phyloP scores from a whole-genome alignment of 441 rosid species.

The Iberis amara region DNA sequence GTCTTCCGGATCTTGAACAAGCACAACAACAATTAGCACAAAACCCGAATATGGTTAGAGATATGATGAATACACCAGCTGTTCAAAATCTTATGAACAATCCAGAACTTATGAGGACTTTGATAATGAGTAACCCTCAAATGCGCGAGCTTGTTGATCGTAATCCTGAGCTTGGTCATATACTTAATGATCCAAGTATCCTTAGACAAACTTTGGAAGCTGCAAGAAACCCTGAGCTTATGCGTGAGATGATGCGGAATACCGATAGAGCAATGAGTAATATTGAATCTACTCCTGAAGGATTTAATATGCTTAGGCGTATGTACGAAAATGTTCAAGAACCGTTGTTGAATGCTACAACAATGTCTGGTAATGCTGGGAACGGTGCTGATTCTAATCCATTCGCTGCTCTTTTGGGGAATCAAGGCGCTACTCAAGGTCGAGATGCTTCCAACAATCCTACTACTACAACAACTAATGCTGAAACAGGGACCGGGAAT shows the following conservation, averaged over 20 bases:
- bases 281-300: conserved; percentile 48
- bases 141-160: conserved; percentile 55
- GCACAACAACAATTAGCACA: conserved; percentile 61
- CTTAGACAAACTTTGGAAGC: conserved; percentile 49
- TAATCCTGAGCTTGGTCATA: conserved; percentile 54
- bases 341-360: conserved; percentile 46
- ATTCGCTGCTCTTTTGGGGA: conserved; percentile 49
- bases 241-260: conserved; percentile 58
- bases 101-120: conserved; percentile 45
- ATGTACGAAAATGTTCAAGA: conserved; percentile 60
- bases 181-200: conserved; percentile 47
- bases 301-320: conserved; percentile 53
- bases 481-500: conserved; percentile 36
- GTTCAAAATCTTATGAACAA: conserved; percentile 54
- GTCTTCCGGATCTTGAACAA: conserved; percentile 64
- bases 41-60: conserved; percentile 65
- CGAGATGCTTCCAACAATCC: conserved; percentile 37
- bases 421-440: conserved; percentile 39
- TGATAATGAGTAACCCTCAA: conserved; percentile 51
- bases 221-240: conserved; percentile 56
- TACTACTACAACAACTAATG: conserved; percentile 33
- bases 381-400: conserved; percentile 42
- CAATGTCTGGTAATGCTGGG: conserved; percentile 39
- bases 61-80: conserved; percentile 60
- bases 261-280: conserved; percentile 54